phyloP scores from a whole-genome alignment of 179 eudicot genomes.

The Camellia oleifera region DNA sequence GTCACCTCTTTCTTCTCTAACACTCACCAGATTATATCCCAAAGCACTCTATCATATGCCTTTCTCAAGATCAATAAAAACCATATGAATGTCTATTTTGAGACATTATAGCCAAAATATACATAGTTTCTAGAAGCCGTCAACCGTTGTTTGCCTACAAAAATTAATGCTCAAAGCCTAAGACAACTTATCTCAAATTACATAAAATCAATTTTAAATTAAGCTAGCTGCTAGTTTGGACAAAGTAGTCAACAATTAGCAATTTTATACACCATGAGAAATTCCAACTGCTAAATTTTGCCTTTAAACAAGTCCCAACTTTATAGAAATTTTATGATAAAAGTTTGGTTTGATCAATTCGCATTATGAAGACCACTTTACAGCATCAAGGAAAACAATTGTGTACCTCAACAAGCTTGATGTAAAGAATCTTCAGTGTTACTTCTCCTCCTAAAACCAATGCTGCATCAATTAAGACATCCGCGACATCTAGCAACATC shows the following conservation, averaged over 20 bases:
- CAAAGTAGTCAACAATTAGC: constrained; percentile 2
- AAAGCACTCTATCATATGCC: too few relatives aligned
- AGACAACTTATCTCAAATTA: background rate
- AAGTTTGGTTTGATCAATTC: background rate
- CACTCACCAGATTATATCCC: too few relatives aligned
- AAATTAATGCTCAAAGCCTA: background rate
- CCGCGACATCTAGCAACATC: constrained; percentile 79
- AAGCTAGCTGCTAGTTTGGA: background rate
- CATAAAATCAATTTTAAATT: background rate
- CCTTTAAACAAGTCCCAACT: background rate
- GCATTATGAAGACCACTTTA: background rate
- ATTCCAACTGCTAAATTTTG: constrained; percentile 1
- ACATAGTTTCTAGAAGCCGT: background rate
- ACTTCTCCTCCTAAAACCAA: constrained; percentile 89
- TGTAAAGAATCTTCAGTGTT: constrained; percentile 73
- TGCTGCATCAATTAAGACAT: constrained; percentile 96
- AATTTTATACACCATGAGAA: background rate
- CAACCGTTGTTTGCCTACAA: background rate
- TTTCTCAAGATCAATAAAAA: too few relatives aligned
- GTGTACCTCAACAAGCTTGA: constrained; percentile 86
- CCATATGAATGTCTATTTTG: too few relatives aligned
- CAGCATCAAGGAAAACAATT: constrained; percentile 8
- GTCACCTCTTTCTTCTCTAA: too few relatives aligned
- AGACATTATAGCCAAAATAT: background rate
- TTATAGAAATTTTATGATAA: background rate